Base-by-base conservation (phyloP, 148 eudicot genomes). In the Rhododendron kiyosumense region DNA sequence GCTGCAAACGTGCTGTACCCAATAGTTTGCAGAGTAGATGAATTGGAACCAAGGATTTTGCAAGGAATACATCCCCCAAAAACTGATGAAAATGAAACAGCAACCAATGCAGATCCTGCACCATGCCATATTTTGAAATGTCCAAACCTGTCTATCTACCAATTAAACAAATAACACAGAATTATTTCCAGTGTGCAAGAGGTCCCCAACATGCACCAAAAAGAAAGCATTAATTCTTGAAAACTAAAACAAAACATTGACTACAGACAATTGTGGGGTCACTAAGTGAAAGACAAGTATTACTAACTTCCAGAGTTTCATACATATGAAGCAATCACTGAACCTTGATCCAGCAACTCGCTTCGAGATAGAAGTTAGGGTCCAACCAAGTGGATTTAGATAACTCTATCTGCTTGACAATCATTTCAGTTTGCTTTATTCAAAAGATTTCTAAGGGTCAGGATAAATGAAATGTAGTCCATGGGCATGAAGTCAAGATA, bases 41-140 rank as follows among this genome's bases (percentile, higher is more conserved):
- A 94, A 88, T 92, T 82, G 84, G 93, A 89, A 41, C 98, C 97
- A 77, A 94, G 69, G 88, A 96, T 94, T 86, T 92, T 91, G 94
- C 99, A 96, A 80, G 92, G 93, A 63, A 95, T 38, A 87, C 99
- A 95, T 48, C 98, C 96, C 84, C 99, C 99, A 87, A 95, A 96
- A 71, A 96, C 98, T n/a, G 98, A 96, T 81, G 99, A 96, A 92
- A 96, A 96, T 84, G 98, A 95, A 92, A 94, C 91, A 74, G 99
- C 92, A 57, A 96, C 99, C 65, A 96, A 86, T 81, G 91, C 82
- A 67, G 99, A 94, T 86, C 99, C 99, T 79, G 97, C 97, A 43
- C 89, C 98, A 86, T 96, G 99, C 99, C 99, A 96, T 85, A 92
- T 80, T 89, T 96, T 96, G 92, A 96, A 96, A 85, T 87, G 92